Conservation (phyloP, 176 grass and related monocot species). For the Phoenix roebelenii region DNA sequence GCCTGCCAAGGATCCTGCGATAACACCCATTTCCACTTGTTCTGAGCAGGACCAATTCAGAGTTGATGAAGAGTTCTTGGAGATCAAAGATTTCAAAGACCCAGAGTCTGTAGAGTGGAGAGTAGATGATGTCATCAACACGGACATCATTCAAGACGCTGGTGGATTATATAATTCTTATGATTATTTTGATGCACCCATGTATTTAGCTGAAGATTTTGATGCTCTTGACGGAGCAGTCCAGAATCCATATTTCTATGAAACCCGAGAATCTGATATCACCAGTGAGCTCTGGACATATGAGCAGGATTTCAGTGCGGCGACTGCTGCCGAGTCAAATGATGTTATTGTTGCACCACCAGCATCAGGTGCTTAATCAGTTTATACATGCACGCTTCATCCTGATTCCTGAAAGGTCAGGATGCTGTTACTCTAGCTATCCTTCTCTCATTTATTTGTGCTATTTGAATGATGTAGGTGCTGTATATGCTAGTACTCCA, state of each 20-base stretch:
- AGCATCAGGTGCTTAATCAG: slow-evolving; percentile 50
- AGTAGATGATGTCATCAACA: slow-evolving; percentile 15
- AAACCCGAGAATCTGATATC: slow-evolving; percentile 28
- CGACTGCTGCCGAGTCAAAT: slow-evolving; percentile 22
- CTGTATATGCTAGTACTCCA: slow-evolving; percentile 19
- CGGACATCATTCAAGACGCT: slow-evolving; percentile 15
- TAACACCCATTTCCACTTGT: slow-evolving; percentile 11
- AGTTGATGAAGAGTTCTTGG: slow-evolving; percentile 68
- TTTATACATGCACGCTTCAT: not conserved
- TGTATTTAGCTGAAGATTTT: slow-evolving; percentile 39
- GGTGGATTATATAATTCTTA: slow-evolving; percentile 24
- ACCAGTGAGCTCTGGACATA: slow-evolving; percentile 35
- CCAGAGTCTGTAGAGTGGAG: slow-evolving; percentile 32
- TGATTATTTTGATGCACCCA: slow-evolving; percentile 46
- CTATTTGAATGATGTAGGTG: slow-evolving; percentile 34
- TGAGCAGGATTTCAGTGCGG: slow-evolving; percentile 31
- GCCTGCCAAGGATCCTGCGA: slow-evolving; percentile 19
- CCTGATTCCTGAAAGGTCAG: not conserved
- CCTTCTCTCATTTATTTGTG: slow-evolving; percentile 13
- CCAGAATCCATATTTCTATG: slow-evolving; percentile 33
- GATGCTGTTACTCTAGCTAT: not conserved
- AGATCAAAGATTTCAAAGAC: slow-evolving; percentile 76
- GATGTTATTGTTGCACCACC: slow-evolving; percentile 32
- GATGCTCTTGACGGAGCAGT: slow-evolving; percentile 17
- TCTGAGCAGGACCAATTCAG: not conserved